Conservation (phyloP, 2,329 filamentous ascomycete species). For the Ophiocordyceps unilateralis region DNA sequence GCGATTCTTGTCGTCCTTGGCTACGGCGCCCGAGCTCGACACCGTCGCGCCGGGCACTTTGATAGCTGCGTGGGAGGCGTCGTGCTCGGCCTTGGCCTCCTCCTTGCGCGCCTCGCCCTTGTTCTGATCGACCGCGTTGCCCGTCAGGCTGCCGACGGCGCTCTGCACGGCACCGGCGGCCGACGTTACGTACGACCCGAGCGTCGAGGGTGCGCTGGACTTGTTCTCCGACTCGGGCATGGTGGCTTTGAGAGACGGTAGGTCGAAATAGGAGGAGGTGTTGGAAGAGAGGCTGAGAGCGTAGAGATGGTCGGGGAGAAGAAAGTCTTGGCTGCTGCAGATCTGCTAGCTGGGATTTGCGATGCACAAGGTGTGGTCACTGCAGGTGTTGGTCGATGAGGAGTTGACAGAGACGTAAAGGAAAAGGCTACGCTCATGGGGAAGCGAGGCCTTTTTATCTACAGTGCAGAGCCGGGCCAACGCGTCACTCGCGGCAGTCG, state of each 20-base stretch:
- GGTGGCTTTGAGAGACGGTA: neutral
- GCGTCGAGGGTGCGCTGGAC: conserved; percentile 42
- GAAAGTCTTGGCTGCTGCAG: too few species aligned
- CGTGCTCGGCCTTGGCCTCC: conserved; percentile 48
- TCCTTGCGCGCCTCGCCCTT: conserved; percentile 49
- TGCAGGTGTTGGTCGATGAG: too few species aligned
- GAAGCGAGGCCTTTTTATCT: neutral
- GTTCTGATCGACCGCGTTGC: conserved; percentile 48
- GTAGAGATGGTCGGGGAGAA: neutral
- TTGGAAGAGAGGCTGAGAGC: neutral
- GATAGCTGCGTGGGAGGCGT: conserved; percentile 56
- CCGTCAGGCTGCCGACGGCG: conserved; percentile 54
- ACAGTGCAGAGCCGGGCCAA: too few species aligned
- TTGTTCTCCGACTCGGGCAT: conserved; percentile 4
- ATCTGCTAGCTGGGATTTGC: too few species aligned
- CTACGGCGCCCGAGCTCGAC: conserved; percentile 50
- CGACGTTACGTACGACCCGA: conserved; percentile 60
- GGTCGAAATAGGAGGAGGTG: neutral
- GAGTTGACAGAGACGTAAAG: too few species aligned
- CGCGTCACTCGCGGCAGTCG: too few species aligned
- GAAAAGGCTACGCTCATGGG: neutral
- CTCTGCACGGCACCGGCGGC: conserved; percentile 58
- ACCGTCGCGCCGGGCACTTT: conserved; percentile 60
- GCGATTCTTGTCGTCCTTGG: conserved; percentile 57
- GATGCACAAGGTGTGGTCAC: too few species aligned